These are phyloP conservation scores for Venturia oleaginea DNA, from an alignment of 2,329 filamentous ascomycete species.

Conservation along the genomic window DNA sequence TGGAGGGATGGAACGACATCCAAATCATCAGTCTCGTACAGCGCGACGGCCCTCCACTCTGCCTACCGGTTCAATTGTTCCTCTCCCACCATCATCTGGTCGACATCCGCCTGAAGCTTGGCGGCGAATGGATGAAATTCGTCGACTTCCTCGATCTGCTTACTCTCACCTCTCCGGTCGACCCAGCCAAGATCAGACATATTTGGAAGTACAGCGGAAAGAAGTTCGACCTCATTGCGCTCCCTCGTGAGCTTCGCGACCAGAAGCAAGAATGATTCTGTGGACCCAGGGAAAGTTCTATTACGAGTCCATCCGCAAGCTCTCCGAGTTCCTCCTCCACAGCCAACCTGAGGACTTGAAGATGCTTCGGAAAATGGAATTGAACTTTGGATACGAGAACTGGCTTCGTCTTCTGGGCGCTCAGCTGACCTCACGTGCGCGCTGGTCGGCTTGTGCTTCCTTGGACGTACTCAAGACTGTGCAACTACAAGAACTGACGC, in stretches of 20 bases:
- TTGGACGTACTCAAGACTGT: not conserved
- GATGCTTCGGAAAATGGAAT: not conserved
- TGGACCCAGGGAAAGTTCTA: not conserved
- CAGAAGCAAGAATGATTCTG: not conserved
- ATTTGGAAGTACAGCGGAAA: conserved; percentile 1
- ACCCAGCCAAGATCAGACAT: not conserved
- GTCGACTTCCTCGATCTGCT: not conserved
- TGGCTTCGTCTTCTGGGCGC: conserved; percentile 5
- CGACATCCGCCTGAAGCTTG: not conserved
- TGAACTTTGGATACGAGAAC: not conserved
- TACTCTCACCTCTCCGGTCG: not conserved
- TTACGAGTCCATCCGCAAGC: not conserved
- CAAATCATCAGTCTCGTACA: not conserved
- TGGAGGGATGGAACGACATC: not conserved
- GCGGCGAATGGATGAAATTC: not conserved
- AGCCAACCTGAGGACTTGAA: not conserved
- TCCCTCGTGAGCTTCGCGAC: conserved; percentile 1
- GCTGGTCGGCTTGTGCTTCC: not conserved
- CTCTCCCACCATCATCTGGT: too few relatives aligned
- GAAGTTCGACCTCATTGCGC: not conserved
- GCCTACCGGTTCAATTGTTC: not conserved
- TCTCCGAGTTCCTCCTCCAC: not conserved
- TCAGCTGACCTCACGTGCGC: not conserved
- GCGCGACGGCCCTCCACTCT: not conserved
- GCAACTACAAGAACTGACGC: not conserved